Conservation (phyloP, 441 rosid genomes). For the Syzygium syzygioides region DNA sequence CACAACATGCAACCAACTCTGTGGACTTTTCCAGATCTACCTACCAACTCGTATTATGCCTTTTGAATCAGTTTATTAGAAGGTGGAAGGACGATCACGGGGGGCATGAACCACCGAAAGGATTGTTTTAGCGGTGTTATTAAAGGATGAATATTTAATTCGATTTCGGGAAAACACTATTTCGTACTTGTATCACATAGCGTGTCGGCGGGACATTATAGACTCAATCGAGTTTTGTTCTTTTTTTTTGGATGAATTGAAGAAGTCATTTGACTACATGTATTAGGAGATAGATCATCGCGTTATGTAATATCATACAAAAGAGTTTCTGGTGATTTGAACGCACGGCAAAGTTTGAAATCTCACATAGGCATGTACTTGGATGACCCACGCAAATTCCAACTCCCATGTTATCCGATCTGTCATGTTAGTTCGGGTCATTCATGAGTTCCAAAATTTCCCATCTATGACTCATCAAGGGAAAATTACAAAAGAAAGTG, state of each 20-base stretch:
- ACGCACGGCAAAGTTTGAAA: not conserved
- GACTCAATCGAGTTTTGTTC: not conserved
- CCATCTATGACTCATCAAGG: no score
- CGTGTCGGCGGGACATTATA: not conserved
- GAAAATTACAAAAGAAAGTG: not conserved
- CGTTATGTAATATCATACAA: not conserved
- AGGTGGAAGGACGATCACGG: not conserved
- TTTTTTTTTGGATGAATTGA: not conserved
- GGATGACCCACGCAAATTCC: not conserved
- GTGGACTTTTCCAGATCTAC: not conserved
- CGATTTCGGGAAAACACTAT: not conserved
- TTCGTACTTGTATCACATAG: not conserved
- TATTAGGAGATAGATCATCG: not conserved
- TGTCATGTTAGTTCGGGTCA: fast-evolving
- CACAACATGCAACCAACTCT: not conserved
- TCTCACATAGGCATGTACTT: not conserved
- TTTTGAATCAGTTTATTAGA: not conserved
- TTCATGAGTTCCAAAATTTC: not conserved
- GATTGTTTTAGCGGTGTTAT: not conserved
- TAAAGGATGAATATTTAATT: not conserved
- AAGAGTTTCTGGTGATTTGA: not conserved
- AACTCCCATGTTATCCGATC: not conserved
- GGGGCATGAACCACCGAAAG: not conserved
- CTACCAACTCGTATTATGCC: not conserved
- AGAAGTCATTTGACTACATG: not conserved